Percentiles rank a stretch among this genome's conserved stretches.
phyloP scores from a whole-genome alignment of 148 eudicot genomes.

The Amaranthus cruentus region DNA sequence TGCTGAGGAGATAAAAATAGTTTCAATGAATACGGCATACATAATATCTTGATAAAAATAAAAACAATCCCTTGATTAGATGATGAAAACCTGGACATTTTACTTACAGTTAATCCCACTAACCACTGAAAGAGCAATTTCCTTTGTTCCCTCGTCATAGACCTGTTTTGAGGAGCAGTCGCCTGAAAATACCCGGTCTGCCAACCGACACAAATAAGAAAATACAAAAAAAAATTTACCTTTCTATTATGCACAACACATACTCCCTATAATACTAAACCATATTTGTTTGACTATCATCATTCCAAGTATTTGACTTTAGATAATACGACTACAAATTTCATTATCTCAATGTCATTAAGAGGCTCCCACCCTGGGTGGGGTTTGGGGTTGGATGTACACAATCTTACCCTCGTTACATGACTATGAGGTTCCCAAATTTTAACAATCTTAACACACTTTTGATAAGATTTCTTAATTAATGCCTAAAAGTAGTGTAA shows the following conservation, averaged over 20 bases:
- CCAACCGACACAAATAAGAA: slow-evolving; percentile 17
- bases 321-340: too few species aligned
- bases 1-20: slow-evolving; percentile 36
- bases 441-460: too few species aligned
- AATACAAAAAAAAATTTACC: not conserved
- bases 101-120: slow-evolving; percentile 89
- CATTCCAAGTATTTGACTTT: too few species aligned
- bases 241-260: not conserved
- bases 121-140: slow-evolving; percentile 89
- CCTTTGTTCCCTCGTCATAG: slow-evolving; percentile 79
- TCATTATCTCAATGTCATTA: too few species aligned
- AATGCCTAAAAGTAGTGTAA: too few species aligned
- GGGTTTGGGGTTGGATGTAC: too few species aligned
- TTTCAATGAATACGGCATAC: not conserved
- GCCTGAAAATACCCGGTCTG: slow-evolving; percentile 89
- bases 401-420: too few species aligned
- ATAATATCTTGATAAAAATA: not conserved
- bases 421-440: too few species aligned
- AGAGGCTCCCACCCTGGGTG: too few species aligned
- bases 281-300: too few species aligned
- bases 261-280: not conserved
- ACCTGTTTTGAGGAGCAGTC: slow-evolving; percentile 75
- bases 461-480: too few species aligned
- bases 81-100: not conserved
- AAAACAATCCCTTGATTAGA: not conserved